Percentiles rank a stretch among this genome's conserved stretches.
These are phyloP conservation scores for Chenopodium berlandieri DNA, from an alignment of 148 eudicot species.

Conservation along the genomic window DNA sequence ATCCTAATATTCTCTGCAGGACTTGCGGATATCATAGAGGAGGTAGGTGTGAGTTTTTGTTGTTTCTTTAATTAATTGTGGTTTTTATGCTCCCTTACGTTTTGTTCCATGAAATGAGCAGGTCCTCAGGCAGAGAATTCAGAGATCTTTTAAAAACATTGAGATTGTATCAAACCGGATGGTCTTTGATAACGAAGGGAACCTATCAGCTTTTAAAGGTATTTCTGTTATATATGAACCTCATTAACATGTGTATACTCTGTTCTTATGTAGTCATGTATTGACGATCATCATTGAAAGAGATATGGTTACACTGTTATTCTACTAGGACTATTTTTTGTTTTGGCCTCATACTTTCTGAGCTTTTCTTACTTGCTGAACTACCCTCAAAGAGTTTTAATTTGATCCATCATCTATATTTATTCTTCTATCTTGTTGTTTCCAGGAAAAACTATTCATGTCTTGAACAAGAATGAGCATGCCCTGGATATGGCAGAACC, in stretches of 20 bases:
- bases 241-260: background rate
- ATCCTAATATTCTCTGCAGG: conserved; percentile 95
- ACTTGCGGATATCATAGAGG: conserved; percentile 92
- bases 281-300: background rate
- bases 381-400: background rate
- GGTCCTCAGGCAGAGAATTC: conserved; percentile 84
- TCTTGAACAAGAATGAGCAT: conserved; percentile 89
- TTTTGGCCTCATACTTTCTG: background rate
- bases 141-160: conserved; percentile 69
- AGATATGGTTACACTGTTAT: background rate
- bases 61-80: background rate
- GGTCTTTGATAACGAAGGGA: conserved; percentile 68
- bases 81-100: background rate
- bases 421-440: conserved; percentile 2
- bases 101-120: conserved; percentile 30
- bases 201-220: conserved; percentile 79
- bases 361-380: background rate
- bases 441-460: conserved; percentile 93
- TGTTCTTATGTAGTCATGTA: conserved; percentile 7
- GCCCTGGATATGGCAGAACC: conserved; percentile 97
- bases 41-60: conserved; percentile 44
- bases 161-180: conserved; percentile 86
- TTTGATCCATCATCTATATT: background rate
- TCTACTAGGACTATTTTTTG: background rate
- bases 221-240: conserved; percentile 12